These are phyloP conservation scores for Echria macrotheca DNA, from an alignment of 495 filamentous ascomycete genomes.

Conservation along the genomic window DNA sequence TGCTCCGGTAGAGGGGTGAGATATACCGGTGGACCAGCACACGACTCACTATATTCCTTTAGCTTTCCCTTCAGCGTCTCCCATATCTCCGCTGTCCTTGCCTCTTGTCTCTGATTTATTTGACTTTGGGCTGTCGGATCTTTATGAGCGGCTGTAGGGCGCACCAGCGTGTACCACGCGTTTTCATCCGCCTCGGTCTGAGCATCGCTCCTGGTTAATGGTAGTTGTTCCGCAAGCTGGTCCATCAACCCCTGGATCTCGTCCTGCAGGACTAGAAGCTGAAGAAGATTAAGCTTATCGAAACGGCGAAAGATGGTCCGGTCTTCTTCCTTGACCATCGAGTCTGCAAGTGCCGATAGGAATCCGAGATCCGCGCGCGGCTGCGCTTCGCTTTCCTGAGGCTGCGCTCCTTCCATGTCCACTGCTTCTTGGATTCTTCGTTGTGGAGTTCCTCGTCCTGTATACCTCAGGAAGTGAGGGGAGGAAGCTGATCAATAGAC, in stretches of 20 bases:
- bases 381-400: background rate
- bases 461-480: too few relatives aligned
- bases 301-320: background rate
- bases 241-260: background rate
- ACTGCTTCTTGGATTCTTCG: background rate
- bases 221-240: background rate
- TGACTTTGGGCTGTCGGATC: background rate
- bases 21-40: too few relatives aligned
- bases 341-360: background rate
- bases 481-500: too few relatives aligned
- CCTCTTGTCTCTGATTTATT: background rate
- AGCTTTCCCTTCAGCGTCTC: background rate
- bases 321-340: background rate
- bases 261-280: background rate
- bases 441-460: too few relatives aligned
- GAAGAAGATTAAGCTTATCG: background rate
- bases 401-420: background rate
- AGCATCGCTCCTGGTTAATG: background rate
- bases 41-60: background rate
- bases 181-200: background rate
- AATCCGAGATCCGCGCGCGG: background rate
- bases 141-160: background rate
- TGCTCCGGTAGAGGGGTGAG: too few relatives aligned
- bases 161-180: background rate
- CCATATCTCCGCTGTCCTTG: too few relatives aligned